Evolutionary conservation across 1,284 basidiomycete genomes (phyloP).

Genomic region (Xerocomus minutiporus): DNA sequence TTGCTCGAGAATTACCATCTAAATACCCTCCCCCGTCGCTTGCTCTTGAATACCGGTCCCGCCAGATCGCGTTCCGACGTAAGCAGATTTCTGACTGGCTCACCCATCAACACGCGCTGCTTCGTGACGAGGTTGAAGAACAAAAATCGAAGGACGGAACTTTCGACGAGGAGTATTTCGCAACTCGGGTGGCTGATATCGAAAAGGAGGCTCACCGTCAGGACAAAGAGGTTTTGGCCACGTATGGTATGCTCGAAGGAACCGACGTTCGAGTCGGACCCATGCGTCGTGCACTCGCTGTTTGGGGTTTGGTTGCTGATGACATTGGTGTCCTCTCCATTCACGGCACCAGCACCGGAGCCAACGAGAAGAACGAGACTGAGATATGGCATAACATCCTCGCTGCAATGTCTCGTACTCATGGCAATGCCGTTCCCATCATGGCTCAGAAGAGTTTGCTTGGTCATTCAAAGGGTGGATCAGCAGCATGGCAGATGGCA

Average conservation of each 20-base stretch:
- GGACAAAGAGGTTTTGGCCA: conserved; percentile 84
- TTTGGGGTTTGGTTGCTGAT: conserved; percentile 93
- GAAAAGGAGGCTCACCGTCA: conserved; percentile 87
- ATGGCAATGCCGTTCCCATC: conserved; percentile 93
- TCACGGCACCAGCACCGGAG: conserved; percentile 93
- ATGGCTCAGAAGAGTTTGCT: conserved; percentile 97
- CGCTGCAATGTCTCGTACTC: conserved; percentile 79
- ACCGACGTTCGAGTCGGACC: conserved; percentile 82
- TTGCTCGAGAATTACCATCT: conserved; percentile 77
- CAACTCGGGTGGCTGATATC: conserved; percentile 72
- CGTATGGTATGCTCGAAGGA: conserved; percentile 94
- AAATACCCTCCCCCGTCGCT: conserved; percentile 75
- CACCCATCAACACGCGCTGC: conserved; percentile 77
- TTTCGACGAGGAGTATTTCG: conserved; percentile 66
- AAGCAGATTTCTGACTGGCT: conserved; percentile 93
- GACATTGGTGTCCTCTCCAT: conserved; percentile 88
- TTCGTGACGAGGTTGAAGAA: conserved; percentile 73
- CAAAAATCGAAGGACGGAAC: conserved; percentile 52
- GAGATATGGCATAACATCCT: conserved; percentile 96
- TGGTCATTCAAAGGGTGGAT: conserved; percentile 95
- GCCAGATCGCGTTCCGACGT: conserved; percentile 91
- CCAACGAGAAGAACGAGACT: conserved; percentile 98
- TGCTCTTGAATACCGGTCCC: conserved; percentile 80
- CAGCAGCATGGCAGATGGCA: conserved; percentile 96
- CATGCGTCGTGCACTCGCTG: conserved; percentile 89